phyloP scores from a whole-genome alignment of 805 yeast genomes.

The Schizosaccharomyces cryophilus region DNA sequence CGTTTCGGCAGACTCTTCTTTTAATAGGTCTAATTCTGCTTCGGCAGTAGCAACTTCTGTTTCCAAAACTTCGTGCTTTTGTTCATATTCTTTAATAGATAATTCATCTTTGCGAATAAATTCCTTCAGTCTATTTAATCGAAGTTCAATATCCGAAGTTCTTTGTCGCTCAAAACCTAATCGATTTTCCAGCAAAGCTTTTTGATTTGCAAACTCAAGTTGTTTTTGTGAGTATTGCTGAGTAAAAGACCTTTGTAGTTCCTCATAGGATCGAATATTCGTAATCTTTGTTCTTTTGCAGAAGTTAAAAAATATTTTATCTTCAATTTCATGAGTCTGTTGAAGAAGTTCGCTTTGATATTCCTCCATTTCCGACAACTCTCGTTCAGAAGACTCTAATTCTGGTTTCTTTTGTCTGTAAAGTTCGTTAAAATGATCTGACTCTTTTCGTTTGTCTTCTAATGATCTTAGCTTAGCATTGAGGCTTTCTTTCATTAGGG shows the following conservation, averaged over 20 bases:
- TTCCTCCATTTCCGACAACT: conserved; percentile 12
- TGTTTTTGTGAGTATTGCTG: conserved; percentile 23
- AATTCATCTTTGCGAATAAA: conserved; percentile 18
- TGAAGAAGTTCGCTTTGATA: conserved; percentile 19
- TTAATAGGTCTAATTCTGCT: conserved; percentile 12
- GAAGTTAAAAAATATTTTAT: conserved; percentile 21
- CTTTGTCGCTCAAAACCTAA: conserved; percentile 41
- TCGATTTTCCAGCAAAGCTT: conserved; percentile 34
- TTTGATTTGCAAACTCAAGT: conserved; percentile 35
- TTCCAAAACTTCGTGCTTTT: conserved; percentile 18
- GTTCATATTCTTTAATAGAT: conserved; percentile 16
- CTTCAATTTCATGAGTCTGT: conserved; percentile 8
- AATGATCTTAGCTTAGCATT: conserved; percentile 5
- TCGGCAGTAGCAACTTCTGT: conserved; percentile 20
- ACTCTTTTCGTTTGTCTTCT: conserved; percentile 13
- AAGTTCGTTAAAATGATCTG: conserved; percentile 6
- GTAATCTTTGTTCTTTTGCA: conserved; percentile 30
- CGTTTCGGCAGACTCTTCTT: conserved; percentile 6
- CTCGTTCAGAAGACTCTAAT: conserved; percentile 12
- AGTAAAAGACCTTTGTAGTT: conserved; percentile 25
- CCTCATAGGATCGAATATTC: conserved; percentile 43
- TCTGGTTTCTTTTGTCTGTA: conserved; percentile 20
- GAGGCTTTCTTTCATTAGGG: conserved; percentile 13
- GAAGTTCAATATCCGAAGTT: conserved; percentile 23
- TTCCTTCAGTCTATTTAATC: conserved; percentile 18